Conservation (phyloP, 2,329 filamentous ascomycete genomes). For the Fusarium avenaceum region DNA sequence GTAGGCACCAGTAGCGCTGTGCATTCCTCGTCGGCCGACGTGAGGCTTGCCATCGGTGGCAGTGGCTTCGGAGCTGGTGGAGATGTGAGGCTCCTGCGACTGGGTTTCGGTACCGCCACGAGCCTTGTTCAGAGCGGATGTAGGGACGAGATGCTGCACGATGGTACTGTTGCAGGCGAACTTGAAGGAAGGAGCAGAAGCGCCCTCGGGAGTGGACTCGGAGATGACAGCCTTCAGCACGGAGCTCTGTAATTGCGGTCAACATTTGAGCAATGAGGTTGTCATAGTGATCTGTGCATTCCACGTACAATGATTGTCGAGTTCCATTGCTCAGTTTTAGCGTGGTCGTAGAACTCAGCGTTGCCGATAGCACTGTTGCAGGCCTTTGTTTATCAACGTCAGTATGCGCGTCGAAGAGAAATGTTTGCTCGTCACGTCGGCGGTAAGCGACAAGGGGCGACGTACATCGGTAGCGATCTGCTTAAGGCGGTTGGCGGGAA, state of each 20-base stretch:
- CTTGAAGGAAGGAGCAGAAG: constrained; percentile 79
- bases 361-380: constrained; percentile 82
- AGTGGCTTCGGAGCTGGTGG: constrained; percentile 66
- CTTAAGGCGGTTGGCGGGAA: constrained; percentile 81
- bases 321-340: constrained; percentile 90
- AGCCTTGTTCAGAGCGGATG: constrained; percentile 73
- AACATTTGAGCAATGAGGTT: constrained; percentile 22
- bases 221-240: constrained; percentile 84
- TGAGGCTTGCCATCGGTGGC: constrained; percentile 76
- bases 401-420: constrained; percentile 25
- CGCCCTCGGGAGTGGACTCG: constrained; percentile 73
- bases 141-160: constrained; percentile 88
- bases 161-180: constrained; percentile 99
- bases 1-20: constrained; percentile 86
- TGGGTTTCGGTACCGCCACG: constrained; percentile 64
- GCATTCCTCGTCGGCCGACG: constrained; percentile 90
- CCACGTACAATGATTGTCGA: constrained; percentile 84
- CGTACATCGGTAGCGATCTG: constrained; percentile 88
- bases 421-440: constrained; percentile 20
- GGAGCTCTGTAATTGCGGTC: constrained; percentile 68
- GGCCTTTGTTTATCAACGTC: constrained; percentile 67
- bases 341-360: constrained; percentile 87
- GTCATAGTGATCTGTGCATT: constrained; percentile 17
- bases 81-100: constrained; percentile 65
- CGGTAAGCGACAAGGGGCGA: constrained; percentile 48